Base-by-base conservation (phyloP, 768 basidiomycete genomes). In the Mycena polygramma region DNA sequence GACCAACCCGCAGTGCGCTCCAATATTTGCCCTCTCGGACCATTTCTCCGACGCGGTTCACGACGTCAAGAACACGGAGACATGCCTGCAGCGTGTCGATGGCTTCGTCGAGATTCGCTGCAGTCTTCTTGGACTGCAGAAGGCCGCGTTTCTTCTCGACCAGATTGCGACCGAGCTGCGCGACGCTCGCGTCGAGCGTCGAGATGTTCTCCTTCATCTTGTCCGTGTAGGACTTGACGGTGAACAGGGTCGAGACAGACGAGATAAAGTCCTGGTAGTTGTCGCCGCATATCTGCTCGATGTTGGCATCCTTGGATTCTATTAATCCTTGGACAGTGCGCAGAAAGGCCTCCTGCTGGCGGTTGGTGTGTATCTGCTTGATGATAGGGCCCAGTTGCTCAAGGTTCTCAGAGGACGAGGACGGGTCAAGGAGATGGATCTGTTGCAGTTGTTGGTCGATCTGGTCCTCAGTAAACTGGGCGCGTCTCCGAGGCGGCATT, bases 261-360 rank as follows among this genome's bases (percentile, higher is more conserved):
- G 93, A 92, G 41, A 98, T 96, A 75, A 99, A 99, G 81, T 99
- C 97, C 81, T 97, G 95, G 77, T 99, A 98, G 80, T 99, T 99
- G 74, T 96, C 94, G 66, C 91, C 89, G 82, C 98, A 99, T 79
- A 98, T 96, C 69, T 89, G 90, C 83, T 99, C 95, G 79, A 99
- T 99, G 81, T 99, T 97, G 70, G 89, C 87, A 79, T 99, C 98
- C 83, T 98, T 98, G 73, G 96, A 91, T 76, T 95, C 91, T 68
- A 98, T 92, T 76, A 98, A 93, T n/a, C 84, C 86, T 76, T 94
- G 92, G 51, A 98, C 84, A 52, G 92, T 94, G 61, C 93, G 89
- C 64, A 99, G 87, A 81, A 95, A 99, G 14, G 90, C 87, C 66
- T 98, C 96, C 76, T 98, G 96, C 75, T 94, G 93, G 60, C 93